A percentile compares a stretch with the other conserved stretches of the same genome.
phyloP scores from a whole-genome alignment of 345 rosid species.

The Euphorbia lathyris region DNA sequence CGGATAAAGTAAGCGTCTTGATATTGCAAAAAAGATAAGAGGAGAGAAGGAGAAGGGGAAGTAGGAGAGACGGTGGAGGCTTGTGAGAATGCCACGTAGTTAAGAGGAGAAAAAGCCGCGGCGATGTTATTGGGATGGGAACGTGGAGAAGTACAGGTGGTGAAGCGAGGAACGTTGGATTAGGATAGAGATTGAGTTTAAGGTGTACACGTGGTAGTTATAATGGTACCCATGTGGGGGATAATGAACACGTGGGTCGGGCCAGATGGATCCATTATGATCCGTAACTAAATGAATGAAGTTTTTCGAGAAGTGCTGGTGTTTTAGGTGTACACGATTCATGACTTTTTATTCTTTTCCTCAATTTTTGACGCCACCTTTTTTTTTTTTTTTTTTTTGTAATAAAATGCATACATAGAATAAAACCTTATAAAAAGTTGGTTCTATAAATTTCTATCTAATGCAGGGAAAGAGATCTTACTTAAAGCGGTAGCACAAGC shows the following conservation, averaged over 20 bases:
- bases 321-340: not conserved
- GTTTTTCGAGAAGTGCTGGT: not conserved
- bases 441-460: too few relatives aligned
- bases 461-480: too few relatives aligned
- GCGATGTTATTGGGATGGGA: not conserved
- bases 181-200: not conserved
- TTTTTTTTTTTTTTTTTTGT: too few relatives aligned
- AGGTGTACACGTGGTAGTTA: not conserved
- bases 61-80: not conserved
- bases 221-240: not conserved
- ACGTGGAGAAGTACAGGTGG: not conserved
- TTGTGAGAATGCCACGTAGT: not conserved
- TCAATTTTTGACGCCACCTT: too few relatives aligned
- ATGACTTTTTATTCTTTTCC: not conserved
- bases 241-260: constrained; percentile 1
- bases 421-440: too few relatives aligned
- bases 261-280: not conserved
- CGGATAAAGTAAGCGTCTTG: not conserved
- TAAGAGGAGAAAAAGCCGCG: not conserved
- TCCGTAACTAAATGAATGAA: too few relatives aligned
- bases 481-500: too few relatives aligned
- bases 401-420: too few relatives aligned
- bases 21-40: not conserved
- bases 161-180: not conserved
- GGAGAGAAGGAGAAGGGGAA: not conserved